These are phyloP conservation scores for Penicillium antarcticum DNA, from an alignment of 495 filamentous ascomycete species.

Conservation along the genomic window DNA sequence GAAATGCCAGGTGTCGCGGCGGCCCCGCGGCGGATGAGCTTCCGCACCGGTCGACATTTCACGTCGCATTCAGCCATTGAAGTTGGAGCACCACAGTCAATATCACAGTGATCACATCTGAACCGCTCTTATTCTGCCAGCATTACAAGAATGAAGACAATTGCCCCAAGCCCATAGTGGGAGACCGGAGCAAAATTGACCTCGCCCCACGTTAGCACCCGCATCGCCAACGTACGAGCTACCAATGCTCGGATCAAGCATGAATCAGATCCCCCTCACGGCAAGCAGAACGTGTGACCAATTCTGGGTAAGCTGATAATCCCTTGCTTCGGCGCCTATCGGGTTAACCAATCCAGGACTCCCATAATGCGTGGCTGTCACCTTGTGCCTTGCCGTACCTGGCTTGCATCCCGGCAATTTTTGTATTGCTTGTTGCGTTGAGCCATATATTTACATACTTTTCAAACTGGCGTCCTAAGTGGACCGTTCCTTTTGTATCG, in stretches of 20 bases:
- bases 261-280: conserved; percentile 22
- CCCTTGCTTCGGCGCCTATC: conserved; percentile 1
- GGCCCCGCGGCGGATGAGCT: conserved; percentile 1
- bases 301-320: conserved; percentile 19
- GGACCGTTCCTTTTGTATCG: conserved; percentile 46
- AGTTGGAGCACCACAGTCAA: too few species aligned
- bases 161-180: not conserved
- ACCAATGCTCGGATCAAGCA: conserved; percentile 9
- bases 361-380: conserved; percentile 44
- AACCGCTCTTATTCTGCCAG: too few species aligned
- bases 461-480: conserved; percentile 40
- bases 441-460: conserved; percentile 28
- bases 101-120: too few species aligned
- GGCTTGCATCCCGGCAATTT: conserved; percentile 40
- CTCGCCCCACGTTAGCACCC: conserved; percentile 1
- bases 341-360: conserved; percentile 41
- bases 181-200: conserved; percentile 7
- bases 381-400: conserved; percentile 47
- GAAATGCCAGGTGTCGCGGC: not conserved
- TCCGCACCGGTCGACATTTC: not conserved
- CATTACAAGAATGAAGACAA: too few species aligned
- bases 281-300: conserved; percentile 10
- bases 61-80: too few species aligned
- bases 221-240: not conserved
- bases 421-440: conserved; percentile 38